Base-by-base conservation (phyloP, 352 stramenopile species). In the Globisporangium canariense region DNA sequence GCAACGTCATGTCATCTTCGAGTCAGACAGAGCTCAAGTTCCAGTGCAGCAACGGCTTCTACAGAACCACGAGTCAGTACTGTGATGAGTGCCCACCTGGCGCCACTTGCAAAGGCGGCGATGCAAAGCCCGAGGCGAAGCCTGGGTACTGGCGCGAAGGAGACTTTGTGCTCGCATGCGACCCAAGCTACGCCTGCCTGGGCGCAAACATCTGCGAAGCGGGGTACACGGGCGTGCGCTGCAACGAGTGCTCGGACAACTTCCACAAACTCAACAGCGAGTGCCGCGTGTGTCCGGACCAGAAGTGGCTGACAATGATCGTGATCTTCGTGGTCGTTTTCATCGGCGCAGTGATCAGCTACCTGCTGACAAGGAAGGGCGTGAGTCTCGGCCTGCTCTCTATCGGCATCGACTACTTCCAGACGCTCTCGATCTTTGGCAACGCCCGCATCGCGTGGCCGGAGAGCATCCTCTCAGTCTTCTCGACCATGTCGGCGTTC, bases 401-500 rank as follows among this genome's bases (percentile, higher is more conserved):
- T 1, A 93, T 96, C 50, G 87, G 82, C 22, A 79, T 95, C 30
- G 88, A 96, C 65, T 96, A 93, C 79, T 83, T 94, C 45, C 88
- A 96, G 70, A 90, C 92, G 20, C 67, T 96, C 1, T 83, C 83
- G 9, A 87, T 96, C 50, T 94, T 96, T 51, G 83, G 80, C 7
- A 81, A 81, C 52, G 76, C 86, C 5, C 76, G 77, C 4, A 78
- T 94, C 54, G 61, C 75, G 16, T 96, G 88, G 88, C 88, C 88
- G 9, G 28, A 64, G 47, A 64, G 72, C 14, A 43, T 96, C 13
- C 71, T 88, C n/a, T 72, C 69, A 13, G 68, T 93, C 9, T 93
- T 90, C 59, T 77, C 79, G 6, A 82, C 78, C 14, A 64, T 95
- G 32, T 88, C 77, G 22, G 79, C 85, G 8, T 93, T 95, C 71